phyloP scores from a whole-genome alignment of 1,284 basidiomycete species.

The Irpex lacteus region DNA sequence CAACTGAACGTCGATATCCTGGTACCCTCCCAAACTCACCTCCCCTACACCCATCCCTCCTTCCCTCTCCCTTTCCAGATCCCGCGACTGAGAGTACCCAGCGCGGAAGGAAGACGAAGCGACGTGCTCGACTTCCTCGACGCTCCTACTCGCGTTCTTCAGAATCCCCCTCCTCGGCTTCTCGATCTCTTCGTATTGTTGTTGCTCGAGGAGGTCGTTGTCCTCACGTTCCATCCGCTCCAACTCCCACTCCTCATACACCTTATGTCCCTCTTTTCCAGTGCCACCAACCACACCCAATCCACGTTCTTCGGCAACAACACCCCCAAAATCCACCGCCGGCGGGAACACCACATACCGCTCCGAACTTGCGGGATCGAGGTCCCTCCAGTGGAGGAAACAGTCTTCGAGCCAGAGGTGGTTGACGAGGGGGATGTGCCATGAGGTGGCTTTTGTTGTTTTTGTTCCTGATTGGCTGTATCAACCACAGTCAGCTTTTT shows the following conservation, averaged over 20 bases:
- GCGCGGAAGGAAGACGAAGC: constrained; percentile 13
- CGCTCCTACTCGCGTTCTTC: constrained; percentile 14
- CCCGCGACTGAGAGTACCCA: too few relatives aligned
- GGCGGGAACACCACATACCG: constrained; percentile 68
- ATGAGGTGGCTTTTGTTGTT: constrained; percentile 68
- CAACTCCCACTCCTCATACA: not conserved
- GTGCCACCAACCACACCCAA: constrained; percentile 28
- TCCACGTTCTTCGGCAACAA: constrained; percentile 52
- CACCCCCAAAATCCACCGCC: constrained; percentile 61
- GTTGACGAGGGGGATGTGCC: constrained; percentile 85
- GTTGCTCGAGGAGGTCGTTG: too few relatives aligned
- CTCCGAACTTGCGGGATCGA: constrained; percentile 51
- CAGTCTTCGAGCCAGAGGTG: constrained; percentile 91
- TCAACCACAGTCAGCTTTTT: too few relatives aligned
- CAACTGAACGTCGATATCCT: constrained; percentile 24
- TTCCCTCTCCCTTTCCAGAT: not conserved
- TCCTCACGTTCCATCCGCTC: not conserved
- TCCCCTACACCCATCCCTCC: constrained; percentile 14
- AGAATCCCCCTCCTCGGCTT: constrained; percentile 9
- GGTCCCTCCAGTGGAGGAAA: constrained; percentile 72
- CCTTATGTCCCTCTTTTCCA: constrained; percentile 21
- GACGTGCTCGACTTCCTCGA: constrained; percentile 22
- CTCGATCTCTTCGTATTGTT: too few relatives aligned
- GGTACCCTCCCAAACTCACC: constrained; percentile 19
- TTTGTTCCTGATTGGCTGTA: constrained; percentile 67